Evolutionary conservation across 306 rosid genomes (phyloP).

Genomic region (Vachellia collinsii): DNA sequence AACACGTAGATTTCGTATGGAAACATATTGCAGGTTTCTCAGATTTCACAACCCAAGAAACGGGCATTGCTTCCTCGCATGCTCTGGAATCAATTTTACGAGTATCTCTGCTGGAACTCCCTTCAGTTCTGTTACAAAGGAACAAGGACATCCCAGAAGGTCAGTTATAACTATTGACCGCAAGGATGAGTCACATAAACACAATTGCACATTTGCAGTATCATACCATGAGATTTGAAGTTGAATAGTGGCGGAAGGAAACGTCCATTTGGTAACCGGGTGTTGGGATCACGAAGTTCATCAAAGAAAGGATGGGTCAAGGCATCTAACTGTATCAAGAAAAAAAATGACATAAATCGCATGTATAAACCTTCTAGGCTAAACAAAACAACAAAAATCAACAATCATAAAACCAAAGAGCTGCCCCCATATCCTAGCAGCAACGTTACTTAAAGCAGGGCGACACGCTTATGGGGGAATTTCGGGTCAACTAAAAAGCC

Average conservation of each 20-base stretch:
- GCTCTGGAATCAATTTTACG: conserved; percentile 83
- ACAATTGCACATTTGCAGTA: neutral
- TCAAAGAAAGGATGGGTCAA: conserved; percentile 85
- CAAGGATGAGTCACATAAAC: conserved; percentile 15
- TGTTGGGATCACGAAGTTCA: conserved; percentile 75
- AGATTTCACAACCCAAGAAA: conserved; percentile 62
- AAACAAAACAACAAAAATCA: neutral
- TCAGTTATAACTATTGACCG: conserved; percentile 9
- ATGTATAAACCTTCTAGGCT: neutral
- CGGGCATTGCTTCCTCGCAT: conserved; percentile 80
- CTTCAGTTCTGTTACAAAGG: conserved; percentile 65
- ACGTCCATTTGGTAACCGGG: conserved; percentile 89
- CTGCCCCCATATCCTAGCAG: conserved; percentile 3
- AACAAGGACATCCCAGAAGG: conserved; percentile 21
- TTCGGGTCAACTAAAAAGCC: conserved; percentile 8
- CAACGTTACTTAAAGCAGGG: neutral
- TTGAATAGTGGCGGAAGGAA: conserved; percentile 86
- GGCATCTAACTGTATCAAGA: conserved; percentile 71
- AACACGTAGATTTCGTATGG: conserved; percentile 37
- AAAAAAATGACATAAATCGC: neutral
- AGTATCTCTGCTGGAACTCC: conserved; percentile 68
- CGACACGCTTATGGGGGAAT: neutral
- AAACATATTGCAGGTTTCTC: conserved; percentile 31
- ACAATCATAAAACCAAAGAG: neutral
- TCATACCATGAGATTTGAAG: conserved; percentile 79